Base-by-base conservation (phyloP, 2,329 filamentous ascomycete species). In the Ophiostoma populinum region DNA sequence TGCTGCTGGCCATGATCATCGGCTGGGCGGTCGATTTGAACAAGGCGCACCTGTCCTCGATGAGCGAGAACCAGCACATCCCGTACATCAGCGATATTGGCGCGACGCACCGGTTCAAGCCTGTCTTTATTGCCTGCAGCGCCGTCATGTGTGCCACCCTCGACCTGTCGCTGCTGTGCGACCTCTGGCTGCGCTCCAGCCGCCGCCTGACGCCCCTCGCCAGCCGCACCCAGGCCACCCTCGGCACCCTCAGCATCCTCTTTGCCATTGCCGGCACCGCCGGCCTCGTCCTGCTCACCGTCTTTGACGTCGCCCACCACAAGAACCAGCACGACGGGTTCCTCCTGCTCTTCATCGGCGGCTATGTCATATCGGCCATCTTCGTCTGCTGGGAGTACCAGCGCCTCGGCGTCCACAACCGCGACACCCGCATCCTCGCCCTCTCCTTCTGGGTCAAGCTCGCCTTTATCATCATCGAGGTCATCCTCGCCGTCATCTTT, bases 351-450 rank as follows among this genome's bases (percentile, higher is more conserved):
- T 98, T 98, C 54, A 82, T 94, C 51, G 73, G 55, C 11, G 90
- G 83, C 22, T 95, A 92, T 53, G 61, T 94, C 36, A 51, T 93
- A 36, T 82, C 76, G 5, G 86, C 87, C 37, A 67, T 94, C 45
- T 87, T 86, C 55, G 79, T 87, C 44, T 94, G 86, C 61, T 75
- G 72, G 59, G 85, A 94, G 54, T 94, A 92, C 54, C 78, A 90
- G 49, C 75, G 81, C 3, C 66, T 95, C 2, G 83, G 85, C 18
- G 65, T 58, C 22, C 29, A 78, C 51, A 81, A 86, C 60, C 77
- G 77, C 42, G 60, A 85, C 40, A 70, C 87, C 55, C 68, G 65
- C 36, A 59, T 90, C 44, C 68, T 98, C 9, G 69, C 75, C 32
- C 54, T 65, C 40, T 90, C 80, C 38, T 95, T 95, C 62, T 86